These are phyloP conservation scores for Lepidium aucheri DNA, from an alignment of 345 rosid genomes.

Conservation along the genomic window DNA sequence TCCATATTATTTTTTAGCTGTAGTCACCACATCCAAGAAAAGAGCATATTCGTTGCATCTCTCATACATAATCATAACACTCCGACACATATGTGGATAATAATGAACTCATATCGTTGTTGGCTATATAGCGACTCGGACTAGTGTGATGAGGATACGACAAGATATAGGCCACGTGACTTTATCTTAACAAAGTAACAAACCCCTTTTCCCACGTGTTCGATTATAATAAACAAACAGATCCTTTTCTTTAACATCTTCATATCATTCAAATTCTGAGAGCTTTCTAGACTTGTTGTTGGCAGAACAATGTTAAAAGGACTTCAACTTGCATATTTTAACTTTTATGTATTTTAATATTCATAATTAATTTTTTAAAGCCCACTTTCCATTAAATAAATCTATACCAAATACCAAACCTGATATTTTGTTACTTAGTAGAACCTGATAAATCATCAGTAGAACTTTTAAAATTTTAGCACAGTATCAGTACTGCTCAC, in stretches of 20 bases:
- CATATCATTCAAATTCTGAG: not conserved
- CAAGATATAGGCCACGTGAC: conserved; percentile 22
- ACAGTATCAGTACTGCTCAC: no score
- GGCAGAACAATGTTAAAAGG: no score
- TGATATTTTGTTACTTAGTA: no score
- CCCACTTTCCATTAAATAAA: no score
- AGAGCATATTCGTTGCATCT: conserved; percentile 5
- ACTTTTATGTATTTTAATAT: no score
- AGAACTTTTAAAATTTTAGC: no score
- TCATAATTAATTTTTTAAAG: no score
- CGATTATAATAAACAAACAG: no score
- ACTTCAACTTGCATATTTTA: no score
- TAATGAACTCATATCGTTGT: not conserved
- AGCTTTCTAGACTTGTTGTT: no score
- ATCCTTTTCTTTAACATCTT: not conserved
- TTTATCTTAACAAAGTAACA: not conserved
- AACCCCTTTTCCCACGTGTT: conserved; percentile 13
- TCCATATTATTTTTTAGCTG: not conserved
- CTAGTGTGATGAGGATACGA: conserved; percentile 17
- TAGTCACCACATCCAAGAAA: not conserved
- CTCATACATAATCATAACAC: conserved; percentile 4
- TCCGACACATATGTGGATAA: not conserved
- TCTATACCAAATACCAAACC: no score
- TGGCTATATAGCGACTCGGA: conserved; percentile 11
- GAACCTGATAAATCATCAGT: no score